Conservation (phyloP, 2,329 filamentous ascomycete species). For the Endocalyx cinctus region DNA sequence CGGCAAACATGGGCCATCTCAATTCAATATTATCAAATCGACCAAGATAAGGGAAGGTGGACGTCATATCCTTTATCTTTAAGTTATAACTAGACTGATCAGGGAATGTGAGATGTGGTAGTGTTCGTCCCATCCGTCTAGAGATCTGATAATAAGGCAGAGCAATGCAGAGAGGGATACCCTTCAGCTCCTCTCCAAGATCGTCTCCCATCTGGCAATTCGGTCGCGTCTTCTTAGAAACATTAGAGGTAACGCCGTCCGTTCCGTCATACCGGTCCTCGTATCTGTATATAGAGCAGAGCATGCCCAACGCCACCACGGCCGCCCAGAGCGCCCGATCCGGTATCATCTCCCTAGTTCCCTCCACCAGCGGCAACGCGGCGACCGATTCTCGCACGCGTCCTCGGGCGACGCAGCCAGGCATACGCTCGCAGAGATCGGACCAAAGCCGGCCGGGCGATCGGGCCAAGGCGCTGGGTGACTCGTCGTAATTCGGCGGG, state of each 20-base stretch:
- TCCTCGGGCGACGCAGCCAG: slow-evolving; percentile 44
- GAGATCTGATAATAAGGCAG: slow-evolving; percentile 47
- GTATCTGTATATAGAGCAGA: slow-evolving; percentile 50
- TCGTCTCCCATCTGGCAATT: slow-evolving; percentile 45
- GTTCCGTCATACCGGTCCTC: slow-evolving; percentile 48
- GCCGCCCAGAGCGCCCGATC: slow-evolving; percentile 50
- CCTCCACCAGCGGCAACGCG: slow-evolving; percentile 43
- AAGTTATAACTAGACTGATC: slow-evolving; percentile 52
- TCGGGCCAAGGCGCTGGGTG: slow-evolving; percentile 39
- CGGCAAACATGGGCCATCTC: slow-evolving; percentile 50
- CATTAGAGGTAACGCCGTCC: slow-evolving; percentile 39
- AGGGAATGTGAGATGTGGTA: slow-evolving; percentile 49
- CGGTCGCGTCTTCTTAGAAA: slow-evolving; percentile 27
- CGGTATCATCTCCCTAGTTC: slow-evolving; percentile 44
- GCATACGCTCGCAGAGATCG: slow-evolving; percentile 49
- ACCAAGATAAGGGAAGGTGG: slow-evolving; percentile 44
- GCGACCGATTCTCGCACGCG: slow-evolving; percentile 46
- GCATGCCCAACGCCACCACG: slow-evolving; percentile 45
- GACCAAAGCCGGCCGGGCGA: slow-evolving; percentile 51
- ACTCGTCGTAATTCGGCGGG: slow-evolving; percentile 45
- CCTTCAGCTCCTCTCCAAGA: slow-evolving; percentile 43
- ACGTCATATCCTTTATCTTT: slow-evolving; percentile 43
- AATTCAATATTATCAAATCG: slow-evolving; percentile 50
- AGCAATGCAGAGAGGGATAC: slow-evolving; percentile 44
- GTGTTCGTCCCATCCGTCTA: slow-evolving; percentile 44